Conservation (phyloP, 257 asterid species). For the Solanum infundibuliforme region DNA sequence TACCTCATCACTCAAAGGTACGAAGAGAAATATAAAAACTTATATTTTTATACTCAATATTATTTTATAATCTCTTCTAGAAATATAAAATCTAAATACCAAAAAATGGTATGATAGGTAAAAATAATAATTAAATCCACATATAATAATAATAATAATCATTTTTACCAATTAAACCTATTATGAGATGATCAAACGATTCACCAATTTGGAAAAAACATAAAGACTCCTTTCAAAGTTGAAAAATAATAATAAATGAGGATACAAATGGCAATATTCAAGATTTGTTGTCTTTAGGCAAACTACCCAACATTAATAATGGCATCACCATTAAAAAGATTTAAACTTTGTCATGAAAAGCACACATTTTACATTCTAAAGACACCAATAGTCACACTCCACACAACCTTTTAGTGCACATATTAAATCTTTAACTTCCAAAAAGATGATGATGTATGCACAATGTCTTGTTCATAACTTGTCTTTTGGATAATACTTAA, state of each 20-base stretch:
- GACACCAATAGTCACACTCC: not conserved
- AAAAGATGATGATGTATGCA: not conserved
- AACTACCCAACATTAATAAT: not conserved
- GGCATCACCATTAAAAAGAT: not conserved
- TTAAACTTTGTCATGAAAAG: not conserved
- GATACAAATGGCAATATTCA: not conserved
- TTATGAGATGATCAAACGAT: not conserved
- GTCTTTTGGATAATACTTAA: not conserved
- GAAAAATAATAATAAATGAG: not conserved
- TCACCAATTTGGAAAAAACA: not conserved
- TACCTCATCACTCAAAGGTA: not conserved
- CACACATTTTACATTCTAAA: not conserved
- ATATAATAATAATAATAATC: too few species aligned
- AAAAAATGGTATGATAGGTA: not conserved
- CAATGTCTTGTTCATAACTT: not conserved
- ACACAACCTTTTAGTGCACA: not conserved
- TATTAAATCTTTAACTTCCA: not conserved
- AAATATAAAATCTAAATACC: not conserved
- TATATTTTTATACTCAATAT: not conserved
- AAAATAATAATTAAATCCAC: too few species aligned
- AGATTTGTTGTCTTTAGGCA: not conserved
- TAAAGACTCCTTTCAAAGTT: not conserved
- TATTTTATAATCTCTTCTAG: not conserved
- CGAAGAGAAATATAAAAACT: not conserved
- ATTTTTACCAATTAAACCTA: too few species aligned